Evolutionary conservation across 106 monocot species (phyloP).

Genomic region (Allium fistulosum): DNA sequence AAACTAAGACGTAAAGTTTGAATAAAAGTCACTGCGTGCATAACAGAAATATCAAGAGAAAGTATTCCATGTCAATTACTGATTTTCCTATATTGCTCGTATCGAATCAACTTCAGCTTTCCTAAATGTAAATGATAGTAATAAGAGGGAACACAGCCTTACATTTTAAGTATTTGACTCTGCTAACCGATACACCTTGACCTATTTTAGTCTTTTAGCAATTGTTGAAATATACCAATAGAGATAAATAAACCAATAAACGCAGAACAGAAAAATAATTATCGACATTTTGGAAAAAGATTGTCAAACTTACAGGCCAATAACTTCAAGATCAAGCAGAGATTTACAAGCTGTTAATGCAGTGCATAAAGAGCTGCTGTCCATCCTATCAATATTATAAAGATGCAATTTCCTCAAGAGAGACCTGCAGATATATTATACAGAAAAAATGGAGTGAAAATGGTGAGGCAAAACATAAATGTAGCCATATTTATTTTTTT

Average conservation of each 20-base stretch:
- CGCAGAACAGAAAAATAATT: neutral
- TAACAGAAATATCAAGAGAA: too few relatives aligned
- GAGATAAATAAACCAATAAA: neutral
- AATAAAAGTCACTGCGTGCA: too few relatives aligned
- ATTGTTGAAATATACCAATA: neutral
- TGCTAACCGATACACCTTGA: neutral
- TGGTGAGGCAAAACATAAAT: neutral
- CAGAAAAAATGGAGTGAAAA: conserved; percentile 1
- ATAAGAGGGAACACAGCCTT: too few relatives aligned
- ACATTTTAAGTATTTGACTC: neutral
- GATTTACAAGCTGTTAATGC: conserved; percentile 50
- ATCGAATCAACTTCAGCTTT: too few relatives aligned
- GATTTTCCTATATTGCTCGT: too few relatives aligned
- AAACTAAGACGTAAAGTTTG: too few relatives aligned
- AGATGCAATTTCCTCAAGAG: conserved; percentile 63
- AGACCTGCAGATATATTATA: conserved; percentile 32
- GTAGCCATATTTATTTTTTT: neutral
- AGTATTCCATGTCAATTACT: too few relatives aligned
- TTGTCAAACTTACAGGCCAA: conserved; percentile 56
- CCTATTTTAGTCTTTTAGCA: neutral
- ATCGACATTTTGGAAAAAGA: too few relatives aligned
- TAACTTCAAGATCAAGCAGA: conserved; percentile 59
- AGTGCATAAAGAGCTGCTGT: conserved; percentile 29
- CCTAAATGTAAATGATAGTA: too few relatives aligned
- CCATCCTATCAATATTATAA: conserved; percentile 63